Evolutionary conservation across 2,329 filamentous ascomycete species (phyloP), one percentile per base, ranked within the genome.

Genomic region (Penicillium sp.): DNA sequence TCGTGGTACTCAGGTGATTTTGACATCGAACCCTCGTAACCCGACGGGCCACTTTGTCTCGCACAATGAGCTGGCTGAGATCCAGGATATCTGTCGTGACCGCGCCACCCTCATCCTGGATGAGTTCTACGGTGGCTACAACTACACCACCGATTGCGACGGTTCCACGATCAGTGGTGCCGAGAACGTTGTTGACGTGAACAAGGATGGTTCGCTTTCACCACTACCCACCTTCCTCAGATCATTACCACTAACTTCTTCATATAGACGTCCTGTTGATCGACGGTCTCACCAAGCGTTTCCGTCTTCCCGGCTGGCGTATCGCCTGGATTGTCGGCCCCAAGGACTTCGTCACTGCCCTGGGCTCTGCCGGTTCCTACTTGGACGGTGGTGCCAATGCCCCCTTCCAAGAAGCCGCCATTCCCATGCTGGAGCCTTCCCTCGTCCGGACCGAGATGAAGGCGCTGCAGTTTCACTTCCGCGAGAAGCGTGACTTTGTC

Each of bases 61-160:
- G 67, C 92, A 92, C 71, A 89, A 90, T 0, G 89, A 96, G 74
- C 81, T 97, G 59, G 87, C 89, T 18, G 85, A 93, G 75, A 96
- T 97, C 67, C 92, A 97, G 74, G 90, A 96, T 69, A 88, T 96
- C 66, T 96, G 92, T 80, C 87, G 92, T 69, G 90, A 92, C 63
- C 86, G 92, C 52, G 92, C 92, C 3, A 97, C 93, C 1, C 81
- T 97, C 53, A 92, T 97, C 73, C 90, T 92, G 77, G 93, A 97
- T 70, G 93, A 97, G 76, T 97, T 97, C 81, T 97, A 97, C 78
- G 87, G 87, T 11, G 91, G 92, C 22, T 97, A 97, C 81, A 96
- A 96, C 78, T 97, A 97, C 79, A 95, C 90, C 33, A 90, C 85
- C 65, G 82, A 92, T 77, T 97, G 93, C 73, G 92, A 97, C 69